Evolutionary conservation across 768 basidiomycete species (phyloP).

Genomic region (Boletellus emodensis): DNA sequence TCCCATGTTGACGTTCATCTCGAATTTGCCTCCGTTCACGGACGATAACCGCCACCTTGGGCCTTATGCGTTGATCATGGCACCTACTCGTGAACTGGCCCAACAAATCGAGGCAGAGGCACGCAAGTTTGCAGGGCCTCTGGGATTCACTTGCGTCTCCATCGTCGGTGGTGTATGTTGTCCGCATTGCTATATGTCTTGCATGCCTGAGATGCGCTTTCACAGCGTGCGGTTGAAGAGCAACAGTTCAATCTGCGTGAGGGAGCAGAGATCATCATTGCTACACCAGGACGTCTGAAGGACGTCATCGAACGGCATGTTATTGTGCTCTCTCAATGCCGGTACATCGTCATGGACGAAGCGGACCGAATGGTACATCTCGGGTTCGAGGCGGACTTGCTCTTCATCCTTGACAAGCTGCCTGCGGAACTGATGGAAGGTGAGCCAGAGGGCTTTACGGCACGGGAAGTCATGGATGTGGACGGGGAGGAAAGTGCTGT

Average conservation of each 20-base stretch:
- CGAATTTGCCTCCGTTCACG: constrained; percentile 74
- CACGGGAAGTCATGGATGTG: constrained; percentile 66
- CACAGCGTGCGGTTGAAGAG: constrained; percentile 86
- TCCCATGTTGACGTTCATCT: constrained; percentile 95
- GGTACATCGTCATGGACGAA: constrained; percentile 99
- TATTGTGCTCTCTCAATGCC: constrained; percentile 93
- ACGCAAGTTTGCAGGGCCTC: constrained; percentile 82
- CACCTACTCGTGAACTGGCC: constrained; percentile 97
- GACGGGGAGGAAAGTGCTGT: constrained; percentile 58
- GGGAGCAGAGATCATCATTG: constrained; percentile 97
- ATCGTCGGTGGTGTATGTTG: constrained; percentile 88
- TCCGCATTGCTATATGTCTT: neutral
- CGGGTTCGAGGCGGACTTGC: constrained; percentile 92
- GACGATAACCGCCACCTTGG: constrained; percentile 95
- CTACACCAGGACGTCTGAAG: constrained; percentile 96
- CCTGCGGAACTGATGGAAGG: constrained; percentile 87
- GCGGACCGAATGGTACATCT: constrained; percentile 99
- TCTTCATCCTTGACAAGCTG: constrained; percentile 90
- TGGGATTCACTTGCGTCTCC: constrained; percentile 93
- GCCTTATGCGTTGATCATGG: constrained; percentile 88
- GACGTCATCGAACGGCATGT: constrained; percentile 97
- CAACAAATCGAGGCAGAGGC: constrained; percentile 96
- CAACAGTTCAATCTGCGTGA: constrained; percentile 98
- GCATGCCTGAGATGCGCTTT: constrained; percentile 11
- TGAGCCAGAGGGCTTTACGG: constrained; percentile 38